Percentiles rank a stretch among this genome's conserved stretches.
Evolutionary conservation across 805 yeast genomes (phyloP).

Genomic region (Kodamaea jinghongensis): DNA sequence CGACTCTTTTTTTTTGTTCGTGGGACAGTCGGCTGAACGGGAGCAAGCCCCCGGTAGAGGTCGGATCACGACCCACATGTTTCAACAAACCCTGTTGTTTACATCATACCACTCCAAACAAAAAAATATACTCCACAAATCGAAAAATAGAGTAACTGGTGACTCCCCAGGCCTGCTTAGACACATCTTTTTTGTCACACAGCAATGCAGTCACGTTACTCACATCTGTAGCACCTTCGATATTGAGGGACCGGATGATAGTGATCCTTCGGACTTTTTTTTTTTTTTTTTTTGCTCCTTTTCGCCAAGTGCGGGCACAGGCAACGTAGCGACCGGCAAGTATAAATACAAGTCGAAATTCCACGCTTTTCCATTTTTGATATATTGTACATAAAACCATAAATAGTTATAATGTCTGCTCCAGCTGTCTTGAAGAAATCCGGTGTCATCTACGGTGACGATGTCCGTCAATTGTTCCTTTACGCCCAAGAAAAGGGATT

Average conservation of each 20-base stretch:
- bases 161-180: too few species aligned
- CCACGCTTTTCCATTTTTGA: not conserved
- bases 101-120: not conserved
- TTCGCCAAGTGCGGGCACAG: not conserved
- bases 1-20: too few species aligned
- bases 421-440: slow-evolving; percentile 78
- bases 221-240: too few species aligned
- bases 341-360: slow-evolving; percentile 4
- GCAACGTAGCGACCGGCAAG: not conserved
- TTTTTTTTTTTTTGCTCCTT: slow-evolving; percentile 3
- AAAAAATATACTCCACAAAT: not conserved
- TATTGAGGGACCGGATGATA: slow-evolving; percentile 3
- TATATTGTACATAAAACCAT: not conserved
- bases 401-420: slow-evolving; percentile 47
- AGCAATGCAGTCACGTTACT: too few species aligned
- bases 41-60: not conserved
- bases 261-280: slow-evolving; percentile 11
- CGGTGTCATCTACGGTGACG: slow-evolving; percentile 99
- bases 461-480: slow-evolving; percentile 80
- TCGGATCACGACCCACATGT: slow-evolving; percentile 1
- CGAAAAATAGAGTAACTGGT: too few species aligned
- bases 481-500: slow-evolving; percentile 91
- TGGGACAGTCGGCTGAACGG: not conserved
- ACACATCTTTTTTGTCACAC: too few species aligned
- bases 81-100: not conserved